Evolutionary conservation across 352 stramenopile species (phyloP).

Genomic region (Phytophthora hibernalis): DNA sequence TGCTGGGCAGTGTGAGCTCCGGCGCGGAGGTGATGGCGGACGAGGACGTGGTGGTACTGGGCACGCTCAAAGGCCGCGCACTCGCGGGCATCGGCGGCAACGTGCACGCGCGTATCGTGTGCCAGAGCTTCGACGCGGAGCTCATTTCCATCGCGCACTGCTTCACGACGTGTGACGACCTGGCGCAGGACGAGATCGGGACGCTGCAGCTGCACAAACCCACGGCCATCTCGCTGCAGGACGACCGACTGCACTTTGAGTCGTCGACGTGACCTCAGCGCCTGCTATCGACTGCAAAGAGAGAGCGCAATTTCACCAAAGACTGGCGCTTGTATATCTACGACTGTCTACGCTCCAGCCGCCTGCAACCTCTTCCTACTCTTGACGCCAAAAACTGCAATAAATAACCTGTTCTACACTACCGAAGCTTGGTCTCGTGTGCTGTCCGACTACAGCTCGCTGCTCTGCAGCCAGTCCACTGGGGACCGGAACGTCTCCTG

Average conservation of each 20-base stretch:
- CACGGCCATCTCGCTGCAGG: slow-evolving; percentile 61
- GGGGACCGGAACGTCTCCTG: slow-evolving; percentile 24
- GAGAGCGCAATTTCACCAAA: slow-evolving; percentile 11
- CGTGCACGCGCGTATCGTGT: slow-evolving; percentile 67
- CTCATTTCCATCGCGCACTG: slow-evolving; percentile 91
- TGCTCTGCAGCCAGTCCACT: slow-evolving; percentile 33
- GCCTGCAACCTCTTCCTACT: slow-evolving; percentile 7
- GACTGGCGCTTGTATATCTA: slow-evolving; percentile 38
- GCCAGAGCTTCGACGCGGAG: slow-evolving; percentile 88
- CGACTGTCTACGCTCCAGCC: slow-evolving; percentile 14
- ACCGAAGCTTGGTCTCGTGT: neutral
- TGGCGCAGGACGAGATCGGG: slow-evolving; percentile 48
- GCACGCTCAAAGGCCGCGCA: slow-evolving; percentile 82
- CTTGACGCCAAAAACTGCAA: slow-evolving; percentile 25
- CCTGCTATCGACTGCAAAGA: slow-evolving; percentile 1
- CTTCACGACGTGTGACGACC: slow-evolving; percentile 90
- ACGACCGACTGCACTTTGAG: slow-evolving; percentile 72
- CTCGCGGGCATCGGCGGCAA: slow-evolving; percentile 88
- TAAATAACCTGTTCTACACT: slow-evolving; percentile 43
- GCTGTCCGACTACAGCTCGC: slow-evolving; percentile 29
- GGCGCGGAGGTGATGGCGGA: slow-evolving; percentile 90
- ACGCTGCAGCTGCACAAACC: slow-evolving; percentile 59
- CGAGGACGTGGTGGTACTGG: slow-evolving; percentile 86
- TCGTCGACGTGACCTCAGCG: slow-evolving; percentile 40
- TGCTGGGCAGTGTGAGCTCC: slow-evolving; percentile 88